Conservation (phyloP, 1,284 basidiomycete genomes). For the Anthracocystis panici-leucophaei region DNA sequence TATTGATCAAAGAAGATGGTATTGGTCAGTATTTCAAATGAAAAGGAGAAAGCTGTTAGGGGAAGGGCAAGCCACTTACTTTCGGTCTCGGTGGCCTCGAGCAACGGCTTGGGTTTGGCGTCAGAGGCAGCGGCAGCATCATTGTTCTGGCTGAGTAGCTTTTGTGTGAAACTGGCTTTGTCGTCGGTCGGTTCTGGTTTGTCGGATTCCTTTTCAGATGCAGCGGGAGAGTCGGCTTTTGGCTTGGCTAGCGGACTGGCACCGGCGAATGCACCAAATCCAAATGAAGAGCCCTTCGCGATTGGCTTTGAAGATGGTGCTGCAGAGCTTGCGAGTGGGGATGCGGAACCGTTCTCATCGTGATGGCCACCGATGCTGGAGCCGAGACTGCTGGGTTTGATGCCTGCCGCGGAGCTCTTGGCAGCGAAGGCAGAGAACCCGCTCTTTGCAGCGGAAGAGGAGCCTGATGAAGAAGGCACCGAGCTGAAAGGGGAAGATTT, state of each 20-base stretch:
- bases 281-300: conserved; percentile 39
- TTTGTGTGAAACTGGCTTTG: conserved; percentile 35
- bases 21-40: not conserved
- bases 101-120: conserved; percentile 23
- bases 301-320: conserved; percentile 25
- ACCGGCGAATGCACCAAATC: conserved; percentile 60
- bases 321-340: conserved; percentile 7
- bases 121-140: conserved; percentile 16
- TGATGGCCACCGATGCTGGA: conserved; percentile 41
- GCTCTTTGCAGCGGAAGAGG: conserved; percentile 20
- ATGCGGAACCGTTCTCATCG: conserved; percentile 25
- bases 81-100: conserved; percentile 42
- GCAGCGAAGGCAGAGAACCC: conserved; percentile 34
- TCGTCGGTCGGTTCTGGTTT: conserved; percentile 9
- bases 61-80: conserved; percentile 21
- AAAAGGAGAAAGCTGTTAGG: not conserved
- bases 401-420: conserved; percentile 30
- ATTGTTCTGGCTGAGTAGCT: conserved; percentile 30
- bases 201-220: conserved; percentile 15
- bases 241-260: conserved; percentile 48
- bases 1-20: conserved; percentile 65
- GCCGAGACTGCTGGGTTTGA: conserved; percentile 49
- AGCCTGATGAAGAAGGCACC: conserved; percentile 45
- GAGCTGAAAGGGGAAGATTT: conserved; percentile 52
- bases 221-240: conserved; percentile 21